Evolutionary conservation across 345 rosid genomes (phyloP).

Genomic region (Eucalyptus cloeziana): DNA sequence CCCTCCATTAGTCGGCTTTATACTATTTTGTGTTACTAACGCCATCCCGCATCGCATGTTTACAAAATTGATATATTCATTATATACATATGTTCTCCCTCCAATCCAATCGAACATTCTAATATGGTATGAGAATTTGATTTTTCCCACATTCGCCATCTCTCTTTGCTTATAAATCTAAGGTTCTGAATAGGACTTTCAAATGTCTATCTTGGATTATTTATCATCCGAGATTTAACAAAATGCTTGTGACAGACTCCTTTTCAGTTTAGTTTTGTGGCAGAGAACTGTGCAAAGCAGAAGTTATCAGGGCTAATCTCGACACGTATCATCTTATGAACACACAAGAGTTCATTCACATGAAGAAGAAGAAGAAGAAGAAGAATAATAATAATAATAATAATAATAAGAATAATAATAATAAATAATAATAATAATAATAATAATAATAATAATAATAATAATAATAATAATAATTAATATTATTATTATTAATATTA

Average conservation of each 20-base stretch:
- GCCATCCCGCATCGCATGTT: not conserved
- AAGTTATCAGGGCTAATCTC: not conserved
- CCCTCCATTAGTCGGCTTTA: not conserved
- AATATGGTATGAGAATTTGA: not conserved
- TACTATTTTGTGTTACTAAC: rapidly evolving
- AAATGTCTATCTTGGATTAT: not conserved
- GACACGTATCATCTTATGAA: not conserved
- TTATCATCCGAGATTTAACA: not conserved
- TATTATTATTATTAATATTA: no score
- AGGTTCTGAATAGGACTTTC: not conserved
- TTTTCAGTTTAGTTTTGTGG: not conserved
- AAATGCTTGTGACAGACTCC: not conserved
- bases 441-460: no score
- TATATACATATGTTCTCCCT: not conserved
- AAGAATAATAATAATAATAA: not conserved
- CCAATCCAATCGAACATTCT: not conserved
- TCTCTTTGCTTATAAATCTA: not conserved
- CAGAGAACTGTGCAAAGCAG: not conserved
- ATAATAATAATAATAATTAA: not conserved
- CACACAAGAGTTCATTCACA: not conserved
- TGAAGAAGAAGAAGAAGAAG: no score
- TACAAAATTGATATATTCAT: not conserved
- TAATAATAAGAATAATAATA: no score
- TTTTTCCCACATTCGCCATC: not conserved
- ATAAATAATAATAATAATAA: not conserved